Percentiles rank a stretch among this genome's conserved stretches.
phyloP scores from a whole-genome alignment of 2,329 filamentous ascomycete genomes.

The Passalora sequoiae region DNA sequence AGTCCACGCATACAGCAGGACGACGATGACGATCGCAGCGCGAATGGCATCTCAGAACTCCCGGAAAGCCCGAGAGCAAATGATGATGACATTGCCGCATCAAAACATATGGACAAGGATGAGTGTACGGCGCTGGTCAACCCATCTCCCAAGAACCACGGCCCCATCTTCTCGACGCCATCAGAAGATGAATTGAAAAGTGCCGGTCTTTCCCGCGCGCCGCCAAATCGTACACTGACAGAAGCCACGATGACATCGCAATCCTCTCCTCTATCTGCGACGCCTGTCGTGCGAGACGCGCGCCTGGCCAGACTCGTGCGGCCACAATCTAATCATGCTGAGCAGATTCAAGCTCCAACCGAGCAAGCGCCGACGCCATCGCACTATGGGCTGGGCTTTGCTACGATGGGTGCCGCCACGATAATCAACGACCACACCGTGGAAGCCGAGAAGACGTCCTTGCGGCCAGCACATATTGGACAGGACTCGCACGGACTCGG shows the following conservation, averaged over 20 bases:
- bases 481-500: conserved; percentile 26
- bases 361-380: conserved; percentile 18
- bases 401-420: conserved; percentile 17
- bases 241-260: conserved; percentile 21
- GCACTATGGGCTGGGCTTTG: conserved; percentile 8
- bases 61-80: background rate
- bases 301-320: conserved; percentile 27
- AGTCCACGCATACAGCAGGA: background rate
- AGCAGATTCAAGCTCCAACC: conserved; percentile 24
- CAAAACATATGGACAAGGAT: background rate
- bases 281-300: conserved; percentile 29
- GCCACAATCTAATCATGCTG: conserved; percentile 24
- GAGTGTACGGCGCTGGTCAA: background rate
- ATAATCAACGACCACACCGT: conserved; percentile 11
- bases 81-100: background rate
- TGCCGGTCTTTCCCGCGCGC: conserved; percentile 3
- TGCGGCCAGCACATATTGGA: conserved; percentile 17
- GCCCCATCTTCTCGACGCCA: conserved; percentile 26
- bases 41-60: background rate
- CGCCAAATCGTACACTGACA: conserved; percentile 11
- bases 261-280: conserved; percentile 28
- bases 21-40: background rate
- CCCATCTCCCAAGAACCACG: background rate
- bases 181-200: conserved; percentile 24
- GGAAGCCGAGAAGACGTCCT: conserved; percentile 11